Evolutionary conservation across 768 basidiomycete species (phyloP).

Genomic region (Mycena vulgaris): DNA sequence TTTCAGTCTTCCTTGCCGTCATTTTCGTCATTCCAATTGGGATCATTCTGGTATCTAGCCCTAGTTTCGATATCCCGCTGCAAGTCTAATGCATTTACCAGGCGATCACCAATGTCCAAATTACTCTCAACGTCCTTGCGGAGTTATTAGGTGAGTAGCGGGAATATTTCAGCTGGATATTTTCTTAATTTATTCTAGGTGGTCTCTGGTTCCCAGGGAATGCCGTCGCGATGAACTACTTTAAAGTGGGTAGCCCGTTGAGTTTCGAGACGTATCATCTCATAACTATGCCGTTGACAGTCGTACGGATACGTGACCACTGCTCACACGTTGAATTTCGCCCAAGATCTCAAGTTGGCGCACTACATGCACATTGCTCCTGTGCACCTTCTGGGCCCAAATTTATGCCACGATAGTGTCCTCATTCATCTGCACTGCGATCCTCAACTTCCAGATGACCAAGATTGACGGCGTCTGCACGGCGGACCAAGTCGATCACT

Average conservation of each 20-base stretch:
- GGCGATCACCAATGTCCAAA: slow-evolving; percentile 53
- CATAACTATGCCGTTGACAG: no score
- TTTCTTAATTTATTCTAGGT: no score
- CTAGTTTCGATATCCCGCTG: no score
- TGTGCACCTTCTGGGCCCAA: slow-evolving; percentile 56
- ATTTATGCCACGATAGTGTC: slow-evolving; percentile 53
- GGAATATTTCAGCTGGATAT: no score
- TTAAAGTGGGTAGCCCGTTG: no score
- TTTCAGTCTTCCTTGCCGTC: slow-evolving; percentile 33
- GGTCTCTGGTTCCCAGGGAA: slow-evolving; percentile 50
- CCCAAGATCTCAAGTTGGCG: slow-evolving; percentile 50
- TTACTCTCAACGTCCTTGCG: slow-evolving; percentile 55
- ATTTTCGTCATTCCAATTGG: slow-evolving; percentile 49
- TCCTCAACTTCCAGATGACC: slow-evolving; percentile 49
- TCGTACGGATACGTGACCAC: no score
- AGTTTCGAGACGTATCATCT: no score
- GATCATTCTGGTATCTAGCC: slow-evolving; percentile 48
- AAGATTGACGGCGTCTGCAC: no score
- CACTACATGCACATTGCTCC: slow-evolving; percentile 53
- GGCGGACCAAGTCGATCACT: no score
- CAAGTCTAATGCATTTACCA: no score
- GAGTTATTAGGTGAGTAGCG: slow-evolving; percentile 50
- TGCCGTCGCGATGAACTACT: slow-evolving; percentile 53
- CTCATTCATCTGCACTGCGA: slow-evolving; percentile 45
- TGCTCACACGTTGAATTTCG: slow-evolving; percentile 46